These are phyloP conservation scores for Claviceps pusilla DNA, from an alignment of 2,329 filamentous ascomycete genomes.

Conservation along the genomic window DNA sequence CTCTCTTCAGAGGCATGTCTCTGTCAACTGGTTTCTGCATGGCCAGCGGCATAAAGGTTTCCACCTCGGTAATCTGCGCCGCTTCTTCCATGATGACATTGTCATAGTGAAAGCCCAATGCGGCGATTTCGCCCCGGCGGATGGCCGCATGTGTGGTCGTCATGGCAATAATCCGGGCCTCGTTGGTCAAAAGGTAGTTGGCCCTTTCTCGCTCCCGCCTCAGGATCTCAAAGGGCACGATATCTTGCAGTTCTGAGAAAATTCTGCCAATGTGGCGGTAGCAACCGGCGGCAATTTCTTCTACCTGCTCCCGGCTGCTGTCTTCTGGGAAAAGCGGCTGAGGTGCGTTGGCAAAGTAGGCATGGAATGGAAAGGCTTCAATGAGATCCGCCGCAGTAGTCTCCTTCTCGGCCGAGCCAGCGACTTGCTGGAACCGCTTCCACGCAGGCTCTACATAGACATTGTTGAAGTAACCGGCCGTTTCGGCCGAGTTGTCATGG, in stretches of 20 bases:
- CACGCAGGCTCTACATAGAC: conserved; percentile 83
- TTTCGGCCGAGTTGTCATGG: conserved; percentile 94
- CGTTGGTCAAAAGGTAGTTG: conserved; percentile 87
- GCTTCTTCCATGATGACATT: conserved; percentile 98
- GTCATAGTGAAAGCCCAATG: conserved; percentile 91
- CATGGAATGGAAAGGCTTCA: conserved; percentile 69
- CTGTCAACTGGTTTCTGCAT: conserved; percentile 68
- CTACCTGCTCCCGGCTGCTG: conserved; percentile 46
- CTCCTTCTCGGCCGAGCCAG: conserved; percentile 39
- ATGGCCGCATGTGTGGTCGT: conserved; percentile 97
- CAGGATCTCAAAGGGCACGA: conserved; percentile 87
- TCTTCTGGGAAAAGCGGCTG: conserved; percentile 65
- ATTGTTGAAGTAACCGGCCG: conserved; percentile 87
- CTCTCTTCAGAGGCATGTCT: conserved; percentile 62
- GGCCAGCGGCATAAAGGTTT: conserved; percentile 90
- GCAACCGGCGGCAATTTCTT: conserved; percentile 72
- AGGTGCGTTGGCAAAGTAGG: conserved; percentile 75
- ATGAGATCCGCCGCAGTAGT: conserved; percentile 47
- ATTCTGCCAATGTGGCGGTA: conserved; percentile 79
- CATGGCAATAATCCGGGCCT: conserved; percentile 97
- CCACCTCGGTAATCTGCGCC: conserved; percentile 92
- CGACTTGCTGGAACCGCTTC: conserved; percentile 58
- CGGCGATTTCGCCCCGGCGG: conserved; percentile 75
- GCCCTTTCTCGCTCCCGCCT: conserved; percentile 80
- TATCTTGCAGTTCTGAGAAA: conserved; percentile 83